Base-by-base conservation (phyloP, 768 basidiomycete genomes). In the Podaxis sp. region DNA sequence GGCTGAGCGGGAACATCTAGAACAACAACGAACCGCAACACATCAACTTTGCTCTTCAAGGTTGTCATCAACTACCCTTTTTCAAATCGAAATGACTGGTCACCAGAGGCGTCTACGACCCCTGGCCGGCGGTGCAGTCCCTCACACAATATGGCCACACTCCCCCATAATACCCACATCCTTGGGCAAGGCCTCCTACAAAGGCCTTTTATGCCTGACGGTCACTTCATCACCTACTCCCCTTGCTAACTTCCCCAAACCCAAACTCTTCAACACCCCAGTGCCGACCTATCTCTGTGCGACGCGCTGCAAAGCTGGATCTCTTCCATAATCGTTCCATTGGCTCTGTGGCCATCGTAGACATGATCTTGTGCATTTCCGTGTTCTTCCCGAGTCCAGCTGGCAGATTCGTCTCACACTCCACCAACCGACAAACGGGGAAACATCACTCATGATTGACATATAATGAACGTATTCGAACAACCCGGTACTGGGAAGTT, bases 401-500 rank as follows among this genome's bases (percentile, higher is more conserved):
- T 69, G 17, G 8, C 55, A 65, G 3, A 60, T 60, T 54, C 70
- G 68, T 56, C 41, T 1, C 44, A 60, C 5, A 20, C 56, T 13
- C n/a, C 10, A 20, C 46, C 36, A 30, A 17, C 36, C 8, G 70
- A 71, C 41, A 82, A 82, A 4, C 79, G 97, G 97, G 77, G 95
- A 38, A 81, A 81, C 36, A 91, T 95, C 49, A 95, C 96, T 3
- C 78, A 88, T 66, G 93, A 95, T 30, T 99, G 97, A 97, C 99
- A 96, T 73, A 89, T 85, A 15, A 81, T 85, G 40, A 96, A 95
- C 0, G 78, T 99, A 36, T 85, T 87, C 6, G 92, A 93, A 68
- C 91, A 90, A 52, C 97, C 96, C 0, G 96, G 95, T n/a, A 88
- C 89, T 4, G 97, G 97, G 2, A 89, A 96, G 70, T 76, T 99